Conservation (phyloP, 306 rosid species). For the Abrus precatorius region DNA sequence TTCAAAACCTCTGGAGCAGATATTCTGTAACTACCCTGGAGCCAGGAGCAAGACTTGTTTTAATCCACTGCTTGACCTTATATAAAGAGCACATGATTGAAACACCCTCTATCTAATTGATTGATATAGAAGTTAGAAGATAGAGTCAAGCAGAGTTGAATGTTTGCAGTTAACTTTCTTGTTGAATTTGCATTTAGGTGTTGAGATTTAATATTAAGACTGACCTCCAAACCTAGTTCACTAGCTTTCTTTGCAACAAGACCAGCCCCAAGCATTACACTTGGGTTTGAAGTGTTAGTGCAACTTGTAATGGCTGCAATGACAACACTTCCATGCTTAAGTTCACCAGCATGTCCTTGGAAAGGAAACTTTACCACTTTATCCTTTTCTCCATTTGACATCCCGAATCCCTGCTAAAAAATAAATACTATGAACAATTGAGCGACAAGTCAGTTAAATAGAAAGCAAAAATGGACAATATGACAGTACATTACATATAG, state of each 20-base stretch:
- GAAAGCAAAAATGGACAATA: constrained; percentile 1
- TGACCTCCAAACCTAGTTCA: constrained; percentile 79
- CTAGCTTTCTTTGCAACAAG: constrained; percentile 87
- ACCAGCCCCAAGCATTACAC: constrained; percentile 88
- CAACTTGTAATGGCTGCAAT: constrained; percentile 91
- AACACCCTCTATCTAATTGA: constrained; percentile 8
- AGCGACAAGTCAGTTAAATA: constrained; percentile 9
- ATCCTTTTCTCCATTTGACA: constrained; percentile 68
- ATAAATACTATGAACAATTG: background rate
- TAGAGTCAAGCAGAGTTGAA: background rate
- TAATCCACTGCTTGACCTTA: constrained; percentile 56
- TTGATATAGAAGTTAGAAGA: background rate
- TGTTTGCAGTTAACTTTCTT: background rate
- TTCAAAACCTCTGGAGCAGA: constrained; percentile 48
- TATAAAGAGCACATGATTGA: background rate
- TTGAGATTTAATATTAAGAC: background rate
- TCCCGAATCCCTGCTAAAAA: constrained; percentile 70
- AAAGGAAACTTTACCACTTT: constrained; percentile 71
- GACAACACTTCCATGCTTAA: constrained; percentile 81
- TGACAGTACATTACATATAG: background rate
- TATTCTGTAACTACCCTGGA: constrained; percentile 53
- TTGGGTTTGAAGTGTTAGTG: constrained; percentile 90
- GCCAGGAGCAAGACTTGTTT: constrained; percentile 63
- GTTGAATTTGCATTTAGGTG: background rate
- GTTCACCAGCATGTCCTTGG: constrained; percentile 70